Percentiles rank a stretch among this genome's conserved stretches.
Conservation (phyloP, 768 basidiomycete species). For the Podaxis sp. region DNA sequence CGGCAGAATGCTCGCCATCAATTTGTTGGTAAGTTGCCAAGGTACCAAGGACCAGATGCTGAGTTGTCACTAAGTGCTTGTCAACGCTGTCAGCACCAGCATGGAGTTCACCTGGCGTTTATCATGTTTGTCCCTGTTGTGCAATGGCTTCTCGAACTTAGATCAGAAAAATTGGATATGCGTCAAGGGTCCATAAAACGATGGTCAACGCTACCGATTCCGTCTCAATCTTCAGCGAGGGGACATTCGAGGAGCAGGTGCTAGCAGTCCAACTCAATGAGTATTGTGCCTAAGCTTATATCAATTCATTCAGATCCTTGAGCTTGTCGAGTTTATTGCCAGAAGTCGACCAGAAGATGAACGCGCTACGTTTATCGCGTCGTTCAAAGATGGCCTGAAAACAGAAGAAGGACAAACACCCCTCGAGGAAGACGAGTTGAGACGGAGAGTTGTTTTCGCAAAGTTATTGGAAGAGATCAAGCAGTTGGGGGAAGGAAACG, state of each 20-base stretch:
- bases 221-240: constrained; percentile 82
- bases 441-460: constrained; percentile 53
- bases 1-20: too few species aligned
- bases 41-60: not conserved
- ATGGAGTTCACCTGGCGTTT: not conserved
- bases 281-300: constrained; percentile 16
- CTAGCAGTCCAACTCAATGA: constrained; percentile 5
- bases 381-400: constrained; percentile 62
- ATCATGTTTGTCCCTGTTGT: constrained; percentile 34
- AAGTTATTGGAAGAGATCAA: constrained; percentile 62
- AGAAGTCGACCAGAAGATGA: constrained; percentile 68
- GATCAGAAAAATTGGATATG: constrained; percentile 23
- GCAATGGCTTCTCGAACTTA: constrained; percentile 32
- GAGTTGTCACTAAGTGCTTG: not conserved
- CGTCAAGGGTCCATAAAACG: constrained; percentile 23
- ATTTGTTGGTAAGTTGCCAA: too few species aligned
- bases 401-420: constrained; percentile 50
- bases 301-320: constrained; percentile 54
- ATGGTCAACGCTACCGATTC: constrained; percentile 71
- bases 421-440: constrained; percentile 50
- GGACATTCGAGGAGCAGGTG: constrained; percentile 88
- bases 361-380: constrained; percentile 55
- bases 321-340: constrained; percentile 73
- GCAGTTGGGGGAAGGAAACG: constrained; percentile 71
- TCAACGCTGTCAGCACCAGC: not conserved